Evolutionary conservation across 1,139 yeast genomes (phyloP).

Genomic region (Pichia kudriavzevii): DNA sequence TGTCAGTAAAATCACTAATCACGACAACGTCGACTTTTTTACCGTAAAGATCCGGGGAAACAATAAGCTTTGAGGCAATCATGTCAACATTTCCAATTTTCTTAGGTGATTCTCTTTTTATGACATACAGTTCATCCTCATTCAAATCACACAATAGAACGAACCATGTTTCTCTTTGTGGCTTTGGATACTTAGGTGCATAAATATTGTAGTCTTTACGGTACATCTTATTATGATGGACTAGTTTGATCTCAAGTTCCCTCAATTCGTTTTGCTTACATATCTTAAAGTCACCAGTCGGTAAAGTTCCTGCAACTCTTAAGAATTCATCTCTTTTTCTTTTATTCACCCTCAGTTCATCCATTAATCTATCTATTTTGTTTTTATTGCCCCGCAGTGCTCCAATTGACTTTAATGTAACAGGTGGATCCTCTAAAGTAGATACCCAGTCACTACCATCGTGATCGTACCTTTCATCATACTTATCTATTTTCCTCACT

Average conservation of each 20-base stretch:
- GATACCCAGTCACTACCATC: constrained; percentile 26
- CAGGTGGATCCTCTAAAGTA: constrained; percentile 23
- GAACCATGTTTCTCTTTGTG: constrained; percentile 94
- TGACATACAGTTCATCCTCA: constrained; percentile 42
- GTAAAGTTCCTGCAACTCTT: constrained; percentile 38
- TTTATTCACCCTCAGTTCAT: constrained; percentile 31
- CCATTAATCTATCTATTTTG: constrained; percentile 31
- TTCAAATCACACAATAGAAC: constrained; percentile 48
- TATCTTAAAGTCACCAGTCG: constrained; percentile 27
- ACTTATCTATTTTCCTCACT: constrained; percentile 20
- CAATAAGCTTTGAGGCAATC: constrained; percentile 41
- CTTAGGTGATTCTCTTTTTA: constrained; percentile 64
- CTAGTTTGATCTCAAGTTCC: constrained; percentile 38
- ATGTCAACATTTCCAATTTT: constrained; percentile 28
- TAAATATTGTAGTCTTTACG: constrained; percentile 58
- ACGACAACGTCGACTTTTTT: constrained; percentile 37
- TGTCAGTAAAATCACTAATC: constrained; percentile 63
- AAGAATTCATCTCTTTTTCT: constrained; percentile 29
- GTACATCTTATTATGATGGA: constrained; percentile 48
- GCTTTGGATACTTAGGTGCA: constrained; percentile 79
- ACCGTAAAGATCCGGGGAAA: constrained; percentile 46
- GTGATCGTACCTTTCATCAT: constrained; percentile 18
- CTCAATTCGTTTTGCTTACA: constrained; percentile 17
- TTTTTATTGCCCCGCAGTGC: constrained; percentile 21
- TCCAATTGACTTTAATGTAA: constrained; percentile 29